Base-by-base conservation (phyloP, 2,329 filamentous ascomycete species). In the Zalaria obscura region DNA sequence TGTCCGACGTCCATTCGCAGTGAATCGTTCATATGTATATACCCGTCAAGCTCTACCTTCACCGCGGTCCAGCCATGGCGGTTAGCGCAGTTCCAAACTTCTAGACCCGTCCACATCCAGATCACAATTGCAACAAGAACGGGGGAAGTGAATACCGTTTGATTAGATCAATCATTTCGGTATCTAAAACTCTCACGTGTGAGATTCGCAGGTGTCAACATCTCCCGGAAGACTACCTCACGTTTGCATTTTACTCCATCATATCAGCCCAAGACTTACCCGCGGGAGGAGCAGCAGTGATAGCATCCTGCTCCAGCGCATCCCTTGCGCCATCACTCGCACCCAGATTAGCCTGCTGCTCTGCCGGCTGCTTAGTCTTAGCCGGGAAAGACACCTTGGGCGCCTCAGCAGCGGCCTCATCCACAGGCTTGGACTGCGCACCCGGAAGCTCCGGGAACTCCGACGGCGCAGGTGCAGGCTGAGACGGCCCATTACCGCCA, bases 361-460 rank as follows among this genome's bases (percentile, higher is more conserved):
- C 35, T 26, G 40, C 33, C 18, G 18, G 18, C 29, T 35, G 39
- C 9, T 37, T 34, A 5, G 37, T 25, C 38, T 47, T 42, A 7
- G 39, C 26, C 18, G 46, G 44, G 34, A 46, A 44, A 5, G 39
- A 41, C 34, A 45, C 38, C 5, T 35, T 27, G 7, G 38, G 38
- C 6, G 42, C 33, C 11, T 38, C 34, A n/a, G 28, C 38, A 8
- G 36, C 28, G 11, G 34, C 43, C 10, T 36, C 37, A 18, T 45
- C 35, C 7, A 33, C 61, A 46, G 57, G 62, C 62, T 64, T 64
- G 49, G 43, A 52, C 34, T 45, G 43, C 11, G 50, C 41, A 1
- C 52, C 42, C 7, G 65, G 62, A 10, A 70, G 50, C 7, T 64
- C 61, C 4, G 67, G 67, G 46, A 70, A 70, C 37, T 70, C 67